Evolutionary conservation across 1,284 basidiomycete species (phyloP), one percentile per base, ranked within the genome.

Genomic region (Ustilago shanxiensis): DNA sequence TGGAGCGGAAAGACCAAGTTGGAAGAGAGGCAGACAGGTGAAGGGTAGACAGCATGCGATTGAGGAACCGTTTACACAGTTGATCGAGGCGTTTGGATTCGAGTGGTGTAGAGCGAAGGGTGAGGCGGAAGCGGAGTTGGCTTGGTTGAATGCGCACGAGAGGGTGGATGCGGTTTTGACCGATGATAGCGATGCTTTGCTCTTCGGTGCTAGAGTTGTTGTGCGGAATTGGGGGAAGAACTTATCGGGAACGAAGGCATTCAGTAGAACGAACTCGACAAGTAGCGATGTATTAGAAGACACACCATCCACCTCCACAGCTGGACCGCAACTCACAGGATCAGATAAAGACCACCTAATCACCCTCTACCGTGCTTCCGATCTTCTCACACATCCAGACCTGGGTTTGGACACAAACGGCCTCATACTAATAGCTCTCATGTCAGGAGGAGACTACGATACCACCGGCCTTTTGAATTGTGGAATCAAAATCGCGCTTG

Each of bases 81-180:
- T 98, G 59, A 91, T 97, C 5, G 91, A 93, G 59, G 91, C 92
- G 0, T 95, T 95, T 87, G 95, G 95, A 0, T 93, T 94, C 75
- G 92, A 66, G 7, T 45, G 68, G 49, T 28, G 54, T 24, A 70
- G 93, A 90, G 96, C 96, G 6, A 93, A 93, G 0, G 96, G 94
- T 13, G 96, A 98, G 86, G 96, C 96, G 0, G 96, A 99, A 86
- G 96, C 96, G 0, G 96, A 99, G 83, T 89, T 99, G 0, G 96
- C 96, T 0, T 92, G 92, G 70, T 88, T 98, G 73, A 95, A 94
- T 79, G 87, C 88, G 4, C 90, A 91, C 35, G 94, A 93, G 0
- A 86, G 92, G 61, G 92, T 98, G 60, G 96, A 99, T 83, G 94
- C 91, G 0, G 90, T 98, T 11, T 88, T 97, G 39, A 94, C 95